Evolutionary conservation across 805 yeast genomes (phyloP), one percentile per base, ranked within the genome.

Genomic region (Lipomyces oligophaga): DNA sequence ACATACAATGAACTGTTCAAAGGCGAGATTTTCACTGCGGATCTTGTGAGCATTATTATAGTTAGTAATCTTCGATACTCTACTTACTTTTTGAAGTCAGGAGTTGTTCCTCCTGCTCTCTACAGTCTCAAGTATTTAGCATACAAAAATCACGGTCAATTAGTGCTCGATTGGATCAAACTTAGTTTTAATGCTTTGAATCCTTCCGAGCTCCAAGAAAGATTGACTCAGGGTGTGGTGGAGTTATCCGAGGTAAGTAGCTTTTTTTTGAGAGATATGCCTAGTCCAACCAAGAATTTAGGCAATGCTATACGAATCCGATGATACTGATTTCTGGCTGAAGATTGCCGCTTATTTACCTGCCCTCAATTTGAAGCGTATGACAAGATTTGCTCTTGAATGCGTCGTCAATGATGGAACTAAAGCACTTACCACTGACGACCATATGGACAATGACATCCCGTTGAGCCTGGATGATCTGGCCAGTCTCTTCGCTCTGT

Each of bases 121-220:
- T 80, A 82, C 55, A 75, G 80, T 8, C 69, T 93, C 27, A 74
- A 95, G 41, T 88, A 85, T 60, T 69, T 93, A 56, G 82, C 83
- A 1, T 79, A 80, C 61, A 75, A 96, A 55, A 93, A 90, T 61
- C 69, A 95, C 47, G 96, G 95, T 0, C 73, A 86, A 57, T 72
- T 86, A 26, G 75, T 79, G 50, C 73, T 84, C 22, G 69, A 73
- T 25, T 62, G 64, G 41, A 55, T 74, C 8, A 54, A 64, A 10
- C 42, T 56, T 5, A 59, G 59, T 16, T 49, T 45, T 47, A 15
- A 30, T 34, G 50, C 50, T 55, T 66, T 59, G 58, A 54, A 46
- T 31, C 38, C 45, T 48, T 69, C 58, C 43, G 71, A 61, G 59
- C 60, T 65, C 40, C 75, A 63, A 32, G 74, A 73, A 48, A 64